Conservation (phyloP, 202 grass and related monocot genomes). For the Musa balbisiana region DNA sequence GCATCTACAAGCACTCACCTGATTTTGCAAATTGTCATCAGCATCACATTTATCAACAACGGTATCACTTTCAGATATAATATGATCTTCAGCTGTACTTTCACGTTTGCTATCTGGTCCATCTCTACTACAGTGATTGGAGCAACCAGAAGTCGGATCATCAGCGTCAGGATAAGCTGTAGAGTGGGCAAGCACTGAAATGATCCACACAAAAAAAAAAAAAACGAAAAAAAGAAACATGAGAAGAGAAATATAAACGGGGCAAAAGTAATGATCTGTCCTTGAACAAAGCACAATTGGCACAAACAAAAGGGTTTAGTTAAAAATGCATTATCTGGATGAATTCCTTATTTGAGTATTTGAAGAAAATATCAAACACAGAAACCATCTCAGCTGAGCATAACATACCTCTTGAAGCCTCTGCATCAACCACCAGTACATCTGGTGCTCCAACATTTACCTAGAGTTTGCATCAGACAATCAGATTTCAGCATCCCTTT, state of each 20-base stretch:
- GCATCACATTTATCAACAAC: constrained; percentile 12
- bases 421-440: background rate
- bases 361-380: background rate
- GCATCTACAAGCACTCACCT: constrained; percentile 31
- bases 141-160: constrained; percentile 30
- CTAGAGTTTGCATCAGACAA: background rate
- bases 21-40: constrained; percentile 26
- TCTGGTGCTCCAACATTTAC: background rate
- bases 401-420: background rate
- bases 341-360: background rate
- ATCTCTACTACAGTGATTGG: constrained; percentile 21
- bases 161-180: constrained; percentile 19
- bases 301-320: too few relatives aligned
- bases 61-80: background rate
- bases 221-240: constrained; percentile 31
- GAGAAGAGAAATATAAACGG: constrained; percentile 1
- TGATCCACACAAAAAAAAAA: constrained; percentile 1
- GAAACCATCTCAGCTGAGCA: background rate
- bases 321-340: too few relatives aligned
- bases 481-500: background rate
- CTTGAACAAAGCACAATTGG: background rate
- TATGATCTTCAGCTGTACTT: background rate
- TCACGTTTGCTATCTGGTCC: constrained; percentile 1
- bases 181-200: background rate
- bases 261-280: background rate